phyloP scores from a whole-genome alignment of 352 stramenopile genomes.

The Globisporangium camurandrum region DNA sequence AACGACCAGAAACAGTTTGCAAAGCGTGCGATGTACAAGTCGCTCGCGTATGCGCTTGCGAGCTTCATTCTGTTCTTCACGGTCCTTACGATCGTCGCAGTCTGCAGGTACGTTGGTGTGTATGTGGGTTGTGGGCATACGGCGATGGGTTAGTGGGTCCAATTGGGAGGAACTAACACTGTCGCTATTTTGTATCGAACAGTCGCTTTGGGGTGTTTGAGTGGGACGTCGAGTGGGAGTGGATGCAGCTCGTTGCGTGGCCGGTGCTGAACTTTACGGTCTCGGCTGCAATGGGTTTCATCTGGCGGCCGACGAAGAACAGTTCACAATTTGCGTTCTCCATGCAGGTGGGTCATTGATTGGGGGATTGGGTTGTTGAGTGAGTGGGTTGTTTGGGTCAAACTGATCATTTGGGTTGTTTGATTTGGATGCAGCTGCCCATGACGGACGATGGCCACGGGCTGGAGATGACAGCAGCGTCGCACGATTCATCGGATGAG shows the following conservation, averaged over 20 bases:
- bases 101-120: constrained; percentile 29
- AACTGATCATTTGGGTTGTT: no score
- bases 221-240: constrained; percentile 88
- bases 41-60: constrained; percentile 66
- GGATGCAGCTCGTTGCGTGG: constrained; percentile 89
- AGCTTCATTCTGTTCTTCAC: constrained; percentile 88
- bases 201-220: constrained; percentile 81
- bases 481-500: constrained; percentile 35
- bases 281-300: constrained; percentile 82
- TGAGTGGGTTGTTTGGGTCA: constrained; percentile 2
- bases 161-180: no score
- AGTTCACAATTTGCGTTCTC: constrained; percentile 84
- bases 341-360: constrained; percentile 48
- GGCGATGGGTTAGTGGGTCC: neutral
- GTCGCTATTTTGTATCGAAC: neutral
- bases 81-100: constrained; percentile 71
- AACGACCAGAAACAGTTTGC: constrained; percentile 84
- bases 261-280: constrained; percentile 89
- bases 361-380: neutral
- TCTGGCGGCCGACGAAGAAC: constrained; percentile 84
- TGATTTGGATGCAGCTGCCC: constrained; percentile 57
- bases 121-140: neutral
- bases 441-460: constrained; percentile 59
- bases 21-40: constrained; percentile 87
- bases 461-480: constrained; percentile 54